A percentile compares a stretch with the other conserved stretches of the same genome.
Evolutionary conservation across 768 basidiomycete genomes (phyloP).

Genomic region (Suillus occidentalis): DNA sequence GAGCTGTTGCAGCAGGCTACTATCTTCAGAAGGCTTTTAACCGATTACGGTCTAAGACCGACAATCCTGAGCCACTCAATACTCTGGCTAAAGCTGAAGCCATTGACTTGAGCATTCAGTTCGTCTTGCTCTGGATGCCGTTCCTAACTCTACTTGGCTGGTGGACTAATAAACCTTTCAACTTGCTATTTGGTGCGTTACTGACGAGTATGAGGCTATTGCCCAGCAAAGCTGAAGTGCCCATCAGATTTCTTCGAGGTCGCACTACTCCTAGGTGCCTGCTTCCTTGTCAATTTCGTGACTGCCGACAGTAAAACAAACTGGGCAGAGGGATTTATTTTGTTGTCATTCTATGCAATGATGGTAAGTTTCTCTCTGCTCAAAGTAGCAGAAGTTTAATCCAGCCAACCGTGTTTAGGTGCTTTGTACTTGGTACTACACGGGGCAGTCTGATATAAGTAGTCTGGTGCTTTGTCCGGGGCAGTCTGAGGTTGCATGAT

Average conservation of each 20-base stretch:
- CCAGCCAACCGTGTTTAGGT: slow-evolving; percentile 37
- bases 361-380: slow-evolving; percentile 41
- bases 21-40: slow-evolving; percentile 31
- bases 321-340: slow-evolving; percentile 69
- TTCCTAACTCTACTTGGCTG: slow-evolving; percentile 67
- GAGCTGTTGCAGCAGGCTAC: slow-evolving; percentile 56
- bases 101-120: slow-evolving; percentile 79
- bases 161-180: slow-evolving; percentile 61
- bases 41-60: background rate
- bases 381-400: background rate
- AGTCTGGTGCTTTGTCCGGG: slow-evolving; percentile 38
- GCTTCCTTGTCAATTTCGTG: slow-evolving; percentile 79
- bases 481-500: slow-evolving; percentile 19
- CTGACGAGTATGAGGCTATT: background rate
- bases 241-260: slow-evolving; percentile 68
- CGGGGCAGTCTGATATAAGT: slow-evolving; percentile 57
- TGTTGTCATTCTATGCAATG: slow-evolving; percentile 69
- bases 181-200: slow-evolving; percentile 63
- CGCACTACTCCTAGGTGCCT: slow-evolving; percentile 59
- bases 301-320: slow-evolving; percentile 79
- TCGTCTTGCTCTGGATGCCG: slow-evolving; percentile 79
- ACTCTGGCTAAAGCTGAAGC: slow-evolving; percentile 66
- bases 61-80: slow-evolving; percentile 43
- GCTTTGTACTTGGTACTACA: slow-evolving; percentile 67
- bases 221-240: background rate